These are phyloP conservation scores for Debaryomycetaceae sp. DNA, from an alignment of 1,139 yeast genomes.

Conservation along the genomic window DNA sequence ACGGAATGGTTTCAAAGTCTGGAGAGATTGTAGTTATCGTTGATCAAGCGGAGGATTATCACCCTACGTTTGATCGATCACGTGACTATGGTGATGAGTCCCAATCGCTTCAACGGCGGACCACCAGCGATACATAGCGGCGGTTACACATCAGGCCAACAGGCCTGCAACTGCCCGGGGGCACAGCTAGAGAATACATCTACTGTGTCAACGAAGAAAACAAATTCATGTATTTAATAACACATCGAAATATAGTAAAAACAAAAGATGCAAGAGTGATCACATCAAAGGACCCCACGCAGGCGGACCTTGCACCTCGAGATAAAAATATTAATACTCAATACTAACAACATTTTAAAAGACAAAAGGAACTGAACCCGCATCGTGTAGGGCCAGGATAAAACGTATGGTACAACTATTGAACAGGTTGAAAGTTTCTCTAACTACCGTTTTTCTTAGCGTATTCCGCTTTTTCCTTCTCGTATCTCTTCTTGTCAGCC, in stretches of 20 bases:
- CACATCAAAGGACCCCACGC: not conserved
- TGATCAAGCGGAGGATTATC: too few species aligned
- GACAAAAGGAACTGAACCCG: not conserved
- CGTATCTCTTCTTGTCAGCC: conserved; percentile 96
- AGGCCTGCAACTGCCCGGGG: too few species aligned
- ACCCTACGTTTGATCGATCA: too few species aligned
- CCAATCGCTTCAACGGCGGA: too few species aligned
- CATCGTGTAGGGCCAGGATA: not conserved
- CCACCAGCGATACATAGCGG: too few species aligned
- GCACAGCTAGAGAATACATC: too few species aligned
- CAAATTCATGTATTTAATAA: not conserved
- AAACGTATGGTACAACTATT: conserved; percentile 5
- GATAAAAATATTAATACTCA: conserved; percentile 2
- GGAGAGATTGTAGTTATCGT: too few species aligned
- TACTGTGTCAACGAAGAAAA: not conserved
- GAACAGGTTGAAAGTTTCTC: not conserved
- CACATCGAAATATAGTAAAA: not conserved
- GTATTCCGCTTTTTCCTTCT: conserved; percentile 91
- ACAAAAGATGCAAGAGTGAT: not conserved
- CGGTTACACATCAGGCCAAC: too few species aligned
- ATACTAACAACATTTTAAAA: conserved; percentile 1
- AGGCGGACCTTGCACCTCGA: not conserved
- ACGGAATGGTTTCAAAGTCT: too few species aligned
- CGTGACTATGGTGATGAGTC: too few species aligned
- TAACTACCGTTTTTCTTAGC: conserved; percentile 36